Evolutionary conservation across 108 stramenopile species (phyloP).

Genomic region (Skeletonema tropicum): DNA sequence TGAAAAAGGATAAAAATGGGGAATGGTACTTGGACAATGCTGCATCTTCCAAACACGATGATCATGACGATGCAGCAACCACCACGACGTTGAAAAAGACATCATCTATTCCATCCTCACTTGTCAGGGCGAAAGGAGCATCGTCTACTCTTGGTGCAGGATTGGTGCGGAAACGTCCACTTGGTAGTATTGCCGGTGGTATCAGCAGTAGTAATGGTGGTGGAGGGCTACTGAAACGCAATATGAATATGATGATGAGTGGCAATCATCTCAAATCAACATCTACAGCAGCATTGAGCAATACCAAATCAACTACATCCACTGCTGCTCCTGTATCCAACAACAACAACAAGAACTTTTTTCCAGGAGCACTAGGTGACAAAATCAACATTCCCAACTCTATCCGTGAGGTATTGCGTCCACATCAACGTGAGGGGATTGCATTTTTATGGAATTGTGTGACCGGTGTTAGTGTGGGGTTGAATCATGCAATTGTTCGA

Average conservation of each 20-base stretch:
- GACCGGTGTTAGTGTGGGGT: conserved; percentile 43
- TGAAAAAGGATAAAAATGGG: conserved; percentile 29
- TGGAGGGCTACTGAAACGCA: no score
- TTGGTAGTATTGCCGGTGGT: no score
- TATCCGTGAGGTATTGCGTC: conserved; percentile 49
- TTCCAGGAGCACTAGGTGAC: conserved; percentile 51
- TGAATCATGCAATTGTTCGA: conserved; percentile 22
- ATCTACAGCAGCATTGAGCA: not conserved
- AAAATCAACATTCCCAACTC: conserved; percentile 52
- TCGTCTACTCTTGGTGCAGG: no score
- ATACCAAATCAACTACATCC: not conserved
- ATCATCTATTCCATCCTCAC: no score
- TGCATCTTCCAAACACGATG: not conserved
- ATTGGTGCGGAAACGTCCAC: no score
- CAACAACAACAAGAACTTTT: conserved; percentile 21
- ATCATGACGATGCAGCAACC: conserved; percentile 2
- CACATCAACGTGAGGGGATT: conserved; percentile 74
- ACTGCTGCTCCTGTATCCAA: not conserved
- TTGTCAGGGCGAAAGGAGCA: no score
- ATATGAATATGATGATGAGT: not conserved
- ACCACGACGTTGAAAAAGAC: not conserved
- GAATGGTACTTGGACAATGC: conserved; percentile 15
- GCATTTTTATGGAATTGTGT: conserved; percentile 81
- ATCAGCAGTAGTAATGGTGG: no score
- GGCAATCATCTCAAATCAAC: not conserved